Percentiles rank a stretch among this genome's conserved stretches.
Evolutionary conservation across 2,329 filamentous ascomycete species (phyloP).

Genomic region (Diaporthe batatas): DNA sequence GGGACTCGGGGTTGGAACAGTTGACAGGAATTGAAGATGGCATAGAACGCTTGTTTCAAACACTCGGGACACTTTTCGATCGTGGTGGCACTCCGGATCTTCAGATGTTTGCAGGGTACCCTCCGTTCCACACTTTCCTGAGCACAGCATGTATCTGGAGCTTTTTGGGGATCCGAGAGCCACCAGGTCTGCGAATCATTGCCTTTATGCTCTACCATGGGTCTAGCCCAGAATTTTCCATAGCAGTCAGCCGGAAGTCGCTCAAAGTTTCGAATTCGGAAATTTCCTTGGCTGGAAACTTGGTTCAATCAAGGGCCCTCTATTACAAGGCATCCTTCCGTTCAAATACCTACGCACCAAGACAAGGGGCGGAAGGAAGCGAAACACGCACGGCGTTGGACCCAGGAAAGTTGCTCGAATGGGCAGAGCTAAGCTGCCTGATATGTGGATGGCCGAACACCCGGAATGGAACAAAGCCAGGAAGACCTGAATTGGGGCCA

Average conservation of each 20-base stretch:
- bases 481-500: no score
- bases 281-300: neutral
- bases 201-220: constrained; percentile 17
- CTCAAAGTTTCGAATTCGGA: constrained; percentile 1
- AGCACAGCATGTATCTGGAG: neutral
- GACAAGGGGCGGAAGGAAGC: neutral
- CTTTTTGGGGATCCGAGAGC: neutral
- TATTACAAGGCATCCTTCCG: neutral
- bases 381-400: neutral
- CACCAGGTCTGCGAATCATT: neutral
- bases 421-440: neutral
- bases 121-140: constrained; percentile 1
- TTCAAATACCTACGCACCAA: neutral
- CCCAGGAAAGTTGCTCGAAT: neutral
- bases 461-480: neutral
- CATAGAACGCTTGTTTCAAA: neutral
- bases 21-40: neutral
- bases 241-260: neutral
- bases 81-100: constrained; percentile 7
- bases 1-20: no score
- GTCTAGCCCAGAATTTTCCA: neutral
- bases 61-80: constrained; percentile 1
- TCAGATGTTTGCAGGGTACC: neutral
- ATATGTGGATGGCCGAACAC: neutral
- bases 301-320: neutral